phyloP scores from a whole-genome alignment of 495 filamentous ascomycete species.

The Daldinia caldariorum region DNA sequence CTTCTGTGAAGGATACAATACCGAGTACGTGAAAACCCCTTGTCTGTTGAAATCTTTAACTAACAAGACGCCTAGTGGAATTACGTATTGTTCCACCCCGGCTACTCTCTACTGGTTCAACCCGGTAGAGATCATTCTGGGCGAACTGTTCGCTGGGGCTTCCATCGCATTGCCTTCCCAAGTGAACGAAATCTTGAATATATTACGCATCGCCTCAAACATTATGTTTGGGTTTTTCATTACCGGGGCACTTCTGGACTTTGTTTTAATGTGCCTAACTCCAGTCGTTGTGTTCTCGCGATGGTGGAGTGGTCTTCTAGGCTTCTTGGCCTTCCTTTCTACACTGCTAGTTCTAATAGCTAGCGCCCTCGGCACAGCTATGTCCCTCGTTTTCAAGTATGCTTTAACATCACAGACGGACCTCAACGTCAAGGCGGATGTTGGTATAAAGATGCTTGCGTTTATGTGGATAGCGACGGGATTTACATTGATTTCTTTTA shows the following conservation, averaged over 20 bases:
- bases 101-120: constrained; percentile 86
- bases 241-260: constrained; percentile 70
- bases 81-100: constrained; percentile 77
- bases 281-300: constrained; percentile 56
- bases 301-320: constrained; percentile 57
- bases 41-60: background rate
- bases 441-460: constrained; percentile 80
- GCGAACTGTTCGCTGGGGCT: constrained; percentile 81
- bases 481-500: constrained; percentile 71
- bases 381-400: constrained; percentile 80
- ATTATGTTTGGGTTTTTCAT: constrained; percentile 94
- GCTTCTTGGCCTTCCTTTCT: constrained; percentile 71
- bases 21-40: constrained; percentile 49
- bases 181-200: constrained; percentile 73
- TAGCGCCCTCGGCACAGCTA: constrained; percentile 77
- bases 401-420: constrained; percentile 70
- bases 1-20: constrained; percentile 85
- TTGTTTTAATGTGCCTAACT: constrained; percentile 62
- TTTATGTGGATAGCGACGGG: constrained; percentile 89
- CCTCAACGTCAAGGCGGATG: constrained; percentile 76
- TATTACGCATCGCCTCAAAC: constrained; percentile 81
- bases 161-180: constrained; percentile 81
- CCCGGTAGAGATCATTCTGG: constrained; percentile 79
- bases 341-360: constrained; percentile 75
- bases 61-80: constrained; percentile 57